Conservation (phyloP, 345 rosid genomes). For the Citrus maxima region DNA sequence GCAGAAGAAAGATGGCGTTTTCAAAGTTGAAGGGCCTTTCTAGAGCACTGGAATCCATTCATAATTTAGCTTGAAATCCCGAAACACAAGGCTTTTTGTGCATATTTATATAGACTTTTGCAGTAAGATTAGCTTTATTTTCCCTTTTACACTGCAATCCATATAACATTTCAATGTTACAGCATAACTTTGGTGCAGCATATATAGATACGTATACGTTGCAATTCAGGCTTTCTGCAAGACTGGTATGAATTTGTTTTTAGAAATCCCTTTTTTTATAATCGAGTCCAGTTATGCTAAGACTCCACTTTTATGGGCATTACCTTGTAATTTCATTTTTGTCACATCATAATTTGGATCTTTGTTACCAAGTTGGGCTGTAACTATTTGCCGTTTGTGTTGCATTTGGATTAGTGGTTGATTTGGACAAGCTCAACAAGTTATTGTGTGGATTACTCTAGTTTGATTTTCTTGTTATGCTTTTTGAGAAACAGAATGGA, state of each 20-base stretch:
- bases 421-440: background rate
- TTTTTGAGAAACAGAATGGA: background rate
- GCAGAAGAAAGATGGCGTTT: too few species aligned
- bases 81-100: background rate
- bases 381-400: too few species aligned
- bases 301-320: too few species aligned
- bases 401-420: background rate
- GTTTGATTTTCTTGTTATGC: background rate
- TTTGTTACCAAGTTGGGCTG: too few species aligned
- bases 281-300: background rate
- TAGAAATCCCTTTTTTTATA: background rate
- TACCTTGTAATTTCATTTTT: too few species aligned
- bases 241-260: too few species aligned
- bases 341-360: too few species aligned
- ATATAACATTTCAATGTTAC: background rate
- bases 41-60: too few species aligned
- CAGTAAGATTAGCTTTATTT: background rate
- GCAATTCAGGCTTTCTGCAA: background rate
- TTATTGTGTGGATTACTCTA: background rate
- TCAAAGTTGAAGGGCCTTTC: too few species aligned
- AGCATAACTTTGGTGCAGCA: background rate
- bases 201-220: background rate
- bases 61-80: slow-evolving; percentile 43
- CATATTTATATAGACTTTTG: background rate
- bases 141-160: background rate